Evolutionary conservation across 2,329 filamentous ascomycete species (phyloP).

Genomic region (Fusarium camptoceras): DNA sequence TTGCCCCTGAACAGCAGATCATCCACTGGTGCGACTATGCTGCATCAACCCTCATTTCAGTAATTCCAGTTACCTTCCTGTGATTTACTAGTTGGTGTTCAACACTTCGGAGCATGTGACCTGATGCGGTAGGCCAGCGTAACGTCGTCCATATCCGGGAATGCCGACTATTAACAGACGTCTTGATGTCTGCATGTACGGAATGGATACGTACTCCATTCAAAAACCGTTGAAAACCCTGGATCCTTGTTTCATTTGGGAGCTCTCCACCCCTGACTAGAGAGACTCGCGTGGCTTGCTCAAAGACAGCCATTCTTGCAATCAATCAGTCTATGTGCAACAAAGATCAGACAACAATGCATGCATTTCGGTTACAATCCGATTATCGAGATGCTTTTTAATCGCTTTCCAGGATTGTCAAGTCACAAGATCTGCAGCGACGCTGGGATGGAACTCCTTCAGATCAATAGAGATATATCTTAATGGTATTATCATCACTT

Average conservation of each 20-base stretch:
- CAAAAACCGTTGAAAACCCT: slow-evolving; percentile 26
- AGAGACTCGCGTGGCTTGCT: slow-evolving; percentile 27
- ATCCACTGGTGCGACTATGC: slow-evolving; percentile 19
- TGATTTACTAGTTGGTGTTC: neutral
- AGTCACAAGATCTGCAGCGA: slow-evolving; percentile 8
- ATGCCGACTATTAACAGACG: slow-evolving; percentile 23
- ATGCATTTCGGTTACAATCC: neutral
- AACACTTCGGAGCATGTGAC: slow-evolving; percentile 27
- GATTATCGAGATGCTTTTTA: neutral
- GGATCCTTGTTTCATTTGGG: slow-evolving; percentile 28
- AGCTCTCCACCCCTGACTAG: slow-evolving; percentile 27
- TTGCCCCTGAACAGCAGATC: slow-evolving; percentile 24
- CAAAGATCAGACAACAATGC: neutral
- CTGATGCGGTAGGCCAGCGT: slow-evolving; percentile 7
- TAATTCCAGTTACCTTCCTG: neutral
- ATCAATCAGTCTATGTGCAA: neutral
- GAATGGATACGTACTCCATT: neutral
- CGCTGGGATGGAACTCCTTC: neutral
- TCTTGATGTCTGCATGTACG: neutral
- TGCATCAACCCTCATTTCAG: slow-evolving; percentile 36
- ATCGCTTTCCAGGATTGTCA: neutral
- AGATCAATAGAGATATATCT: neutral
- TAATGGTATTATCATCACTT: neutral
- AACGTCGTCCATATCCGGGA: slow-evolving; percentile 26
- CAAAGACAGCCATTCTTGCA: neutral